Evolutionary conservation across 1,139 yeast genomes (phyloP).

Genomic region (Hansenula lynferdii): DNA sequence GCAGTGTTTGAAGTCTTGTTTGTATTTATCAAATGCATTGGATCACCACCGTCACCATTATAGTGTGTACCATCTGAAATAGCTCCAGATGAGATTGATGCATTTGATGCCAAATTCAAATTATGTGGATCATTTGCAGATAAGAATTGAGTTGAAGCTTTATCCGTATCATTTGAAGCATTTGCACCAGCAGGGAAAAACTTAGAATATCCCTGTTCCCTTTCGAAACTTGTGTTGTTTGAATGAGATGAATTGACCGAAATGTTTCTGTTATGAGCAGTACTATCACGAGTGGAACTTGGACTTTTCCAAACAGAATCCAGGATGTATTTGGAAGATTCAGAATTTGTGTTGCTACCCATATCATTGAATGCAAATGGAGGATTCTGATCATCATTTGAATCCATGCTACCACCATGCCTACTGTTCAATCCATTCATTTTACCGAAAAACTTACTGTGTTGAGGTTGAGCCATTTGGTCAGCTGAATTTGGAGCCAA

Average conservation of each 20-base stretch:
- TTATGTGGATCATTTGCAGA: background rate
- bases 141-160: background rate
- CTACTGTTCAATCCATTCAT: background rate
- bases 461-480: slow-evolving; percentile 5
- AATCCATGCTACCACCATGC: background rate
- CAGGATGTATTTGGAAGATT: background rate
- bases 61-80: slow-evolving; percentile 5
- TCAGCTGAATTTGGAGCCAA: too few species aligned
- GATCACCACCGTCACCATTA: slow-evolving; percentile 8
- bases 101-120: background rate
- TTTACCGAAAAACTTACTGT: slow-evolving; percentile 9
- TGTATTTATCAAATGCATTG: slow-evolving; percentile 14
- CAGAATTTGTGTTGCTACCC: background rate
- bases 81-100: slow-evolving; percentile 9
- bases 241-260: slow-evolving; percentile 12
- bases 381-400: background rate
- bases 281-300: background rate
- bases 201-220: slow-evolving; percentile 5
- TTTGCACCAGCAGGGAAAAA: slow-evolving; percentile 11
- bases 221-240: slow-evolving; percentile 7
- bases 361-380: too few species aligned
- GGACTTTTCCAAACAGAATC: slow-evolving; percentile 7
- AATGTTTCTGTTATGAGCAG: slow-evolving; percentile 9
- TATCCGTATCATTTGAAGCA: slow-evolving; percentile 4
- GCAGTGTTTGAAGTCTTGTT: slow-evolving; percentile 15